phyloP scores from a whole-genome alignment of 2,329 filamentous ascomycete genomes.

The Neonectria magnoliae region DNA sequence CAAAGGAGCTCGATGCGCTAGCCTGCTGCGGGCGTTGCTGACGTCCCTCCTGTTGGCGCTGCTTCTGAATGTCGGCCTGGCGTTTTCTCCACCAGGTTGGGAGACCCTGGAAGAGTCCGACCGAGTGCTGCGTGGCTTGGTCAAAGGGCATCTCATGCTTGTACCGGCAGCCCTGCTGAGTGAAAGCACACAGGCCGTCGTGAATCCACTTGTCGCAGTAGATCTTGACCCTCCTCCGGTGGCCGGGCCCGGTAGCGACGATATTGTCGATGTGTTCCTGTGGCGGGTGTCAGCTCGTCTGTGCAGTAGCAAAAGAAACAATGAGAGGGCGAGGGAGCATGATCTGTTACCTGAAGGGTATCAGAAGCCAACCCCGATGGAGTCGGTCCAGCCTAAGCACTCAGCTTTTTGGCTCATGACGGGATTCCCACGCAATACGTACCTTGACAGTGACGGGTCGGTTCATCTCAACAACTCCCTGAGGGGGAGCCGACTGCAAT shows the following conservation, averaged over 20 bases:
- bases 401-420: conserved; percentile 41
- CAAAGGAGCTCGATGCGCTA: not conserved
- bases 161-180: conserved; percentile 86
- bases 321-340: not conserved
- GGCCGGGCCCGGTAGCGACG: conserved; percentile 47
- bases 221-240: conserved; percentile 67
- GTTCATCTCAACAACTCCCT: conserved; percentile 51
- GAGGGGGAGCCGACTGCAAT: conserved; percentile 50
- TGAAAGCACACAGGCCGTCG: conserved; percentile 84
- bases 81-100: conserved; percentile 69
- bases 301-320: not conserved
- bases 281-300: conserved; percentile 13
- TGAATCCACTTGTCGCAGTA: conserved; percentile 94
- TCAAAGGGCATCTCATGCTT: conserved; percentile 90
- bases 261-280: conserved; percentile 50
- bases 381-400: conserved; percentile 37
- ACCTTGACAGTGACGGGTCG: conserved; percentile 53
- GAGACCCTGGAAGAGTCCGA: conserved; percentile 77
- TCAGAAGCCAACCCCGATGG: conserved; percentile 39
- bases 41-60: conserved; percentile 12
- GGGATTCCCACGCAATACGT: conserved; percentile 37
- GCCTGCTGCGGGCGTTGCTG: conserved; percentile 34
- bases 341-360: conserved; percentile 46
- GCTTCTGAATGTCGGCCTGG: conserved; percentile 54
- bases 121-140: conserved; percentile 68